These are phyloP conservation scores for Nidularia sp. DNA, from an alignment of 768 basidiomycete species.

Conservation along the genomic window DNA sequence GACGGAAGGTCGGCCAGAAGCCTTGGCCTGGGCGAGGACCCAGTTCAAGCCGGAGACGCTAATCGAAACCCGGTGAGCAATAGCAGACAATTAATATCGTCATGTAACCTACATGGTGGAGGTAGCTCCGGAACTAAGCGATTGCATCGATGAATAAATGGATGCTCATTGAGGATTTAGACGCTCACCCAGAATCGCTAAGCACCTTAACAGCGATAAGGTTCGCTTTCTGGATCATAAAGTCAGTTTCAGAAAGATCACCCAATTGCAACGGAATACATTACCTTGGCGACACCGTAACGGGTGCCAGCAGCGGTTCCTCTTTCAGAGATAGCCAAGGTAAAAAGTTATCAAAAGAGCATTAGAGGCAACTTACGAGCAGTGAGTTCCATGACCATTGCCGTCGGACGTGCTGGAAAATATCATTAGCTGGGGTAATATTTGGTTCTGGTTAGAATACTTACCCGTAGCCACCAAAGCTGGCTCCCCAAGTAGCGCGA, in stretches of 20 bases:
- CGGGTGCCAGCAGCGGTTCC: slow-evolving; percentile 19
- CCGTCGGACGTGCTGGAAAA: slow-evolving; percentile 19
- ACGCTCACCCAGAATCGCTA: slow-evolving; percentile 20
- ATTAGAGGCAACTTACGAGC: slow-evolving; percentile 13
- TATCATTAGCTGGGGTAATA: no score
- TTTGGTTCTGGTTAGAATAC: no score
- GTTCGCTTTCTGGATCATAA: slow-evolving; percentile 15
- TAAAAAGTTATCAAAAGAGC: not conserved
- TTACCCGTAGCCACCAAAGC: slow-evolving; percentile 17
- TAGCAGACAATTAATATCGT: not conserved
- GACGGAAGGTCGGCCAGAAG: slow-evolving; percentile 15
- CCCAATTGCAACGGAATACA: not conserved
- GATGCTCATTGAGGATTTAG: not conserved
- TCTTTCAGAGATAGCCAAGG: not conserved
- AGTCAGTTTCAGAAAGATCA: not conserved
- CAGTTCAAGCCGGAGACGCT: slow-evolving; percentile 20
- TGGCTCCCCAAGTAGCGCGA: slow-evolving; percentile 32
- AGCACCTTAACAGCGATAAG: slow-evolving; percentile 39
- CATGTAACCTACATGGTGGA: slow-evolving; percentile 10
- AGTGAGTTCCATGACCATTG: slow-evolving; percentile 36
- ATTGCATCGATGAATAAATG: not conserved
- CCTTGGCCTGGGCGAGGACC: slow-evolving; percentile 11
- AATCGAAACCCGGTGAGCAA: not conserved
- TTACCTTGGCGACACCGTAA: slow-evolving; percentile 17
- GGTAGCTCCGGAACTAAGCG: slow-evolving; percentile 7